Evolutionary conservation across 1,284 basidiomycete genomes (phyloP).

Genomic region (Ganoderma lingzhi): DNA sequence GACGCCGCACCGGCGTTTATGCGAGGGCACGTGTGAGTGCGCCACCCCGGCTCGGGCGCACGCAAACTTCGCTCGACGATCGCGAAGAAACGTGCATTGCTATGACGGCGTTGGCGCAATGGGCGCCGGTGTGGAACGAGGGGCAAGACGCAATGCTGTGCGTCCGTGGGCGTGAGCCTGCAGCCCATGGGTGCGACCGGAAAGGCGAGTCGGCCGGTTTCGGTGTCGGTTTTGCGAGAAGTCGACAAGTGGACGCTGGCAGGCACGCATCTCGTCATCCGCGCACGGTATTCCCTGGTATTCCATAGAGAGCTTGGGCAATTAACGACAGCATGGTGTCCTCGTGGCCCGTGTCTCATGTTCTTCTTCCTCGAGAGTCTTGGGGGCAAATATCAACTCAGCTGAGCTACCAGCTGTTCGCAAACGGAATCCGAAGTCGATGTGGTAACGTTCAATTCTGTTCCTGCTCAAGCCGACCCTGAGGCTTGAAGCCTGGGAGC

Average conservation of each 20-base stretch:
- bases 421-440: background rate
- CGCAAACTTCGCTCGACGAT: constrained; percentile 5
- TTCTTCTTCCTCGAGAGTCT: background rate
- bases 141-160: constrained; percentile 7
- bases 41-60: background rate
- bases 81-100: constrained; percentile 7
- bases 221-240: constrained; percentile 4
- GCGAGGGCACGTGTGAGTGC: background rate
- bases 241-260: background rate
- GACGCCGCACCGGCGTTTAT: background rate
- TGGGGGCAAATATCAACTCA: background rate
- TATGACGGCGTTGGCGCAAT: constrained; percentile 6
- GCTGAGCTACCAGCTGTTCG: background rate
- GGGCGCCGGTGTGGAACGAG: background rate
- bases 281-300: background rate
- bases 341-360: background rate
- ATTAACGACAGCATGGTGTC: background rate
- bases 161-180: background rate
- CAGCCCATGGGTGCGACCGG: too few relatives aligned
- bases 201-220: background rate
- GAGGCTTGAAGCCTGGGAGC: background rate
- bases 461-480: background rate
- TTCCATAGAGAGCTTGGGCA: constrained; percentile 4
- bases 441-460: background rate
- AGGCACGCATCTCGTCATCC: constrained; percentile 6